phyloP scores from a whole-genome alignment of 2,329 filamentous ascomycete species.

The Penicillium verrucosum region DNA sequence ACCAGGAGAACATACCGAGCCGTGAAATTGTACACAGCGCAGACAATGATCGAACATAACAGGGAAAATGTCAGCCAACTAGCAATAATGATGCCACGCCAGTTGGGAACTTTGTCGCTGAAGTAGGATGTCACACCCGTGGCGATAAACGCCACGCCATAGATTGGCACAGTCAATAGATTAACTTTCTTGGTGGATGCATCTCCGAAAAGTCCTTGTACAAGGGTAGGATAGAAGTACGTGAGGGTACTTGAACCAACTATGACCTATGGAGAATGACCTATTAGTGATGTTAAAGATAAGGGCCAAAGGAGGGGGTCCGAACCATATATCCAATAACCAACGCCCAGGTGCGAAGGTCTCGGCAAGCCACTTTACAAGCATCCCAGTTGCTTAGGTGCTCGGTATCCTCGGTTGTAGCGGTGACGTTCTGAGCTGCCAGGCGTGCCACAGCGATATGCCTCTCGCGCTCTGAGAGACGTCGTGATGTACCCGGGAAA shows the following conservation, averaged over 20 bases:
- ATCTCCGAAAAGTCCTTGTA: conserved; percentile 25
- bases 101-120: conserved; percentile 46
- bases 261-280: conserved; percentile 23
- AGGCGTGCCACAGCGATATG: conserved; percentile 26
- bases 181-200: conserved; percentile 25
- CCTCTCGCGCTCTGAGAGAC: conserved; percentile 33
- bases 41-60: conserved; percentile 41
- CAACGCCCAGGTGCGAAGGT: conserved; percentile 42
- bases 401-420: conserved; percentile 12
- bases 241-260: conserved; percentile 37
- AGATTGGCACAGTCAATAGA: conserved; percentile 48
- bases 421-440: conserved; percentile 18
- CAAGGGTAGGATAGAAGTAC: conserved; percentile 33
- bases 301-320: neutral
- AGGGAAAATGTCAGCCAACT: conserved; percentile 46
- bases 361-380: conserved; percentile 13
- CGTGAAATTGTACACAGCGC: conserved; percentile 50
- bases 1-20: conserved; percentile 56
- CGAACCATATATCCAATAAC: conserved; percentile 43
- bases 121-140: conserved; percentile 48
- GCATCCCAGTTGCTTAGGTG: conserved; percentile 19
- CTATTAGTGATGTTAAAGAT: neutral
- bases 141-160: conserved; percentile 52
- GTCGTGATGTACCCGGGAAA: conserved; percentile 48
- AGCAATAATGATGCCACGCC: conserved; percentile 50